A percentile compares a stretch with the other conserved stretches of the same genome.
phyloP scores from a whole-genome alignment of 805 yeast genomes.

The Hanseniaspora clermontiae region DNA sequence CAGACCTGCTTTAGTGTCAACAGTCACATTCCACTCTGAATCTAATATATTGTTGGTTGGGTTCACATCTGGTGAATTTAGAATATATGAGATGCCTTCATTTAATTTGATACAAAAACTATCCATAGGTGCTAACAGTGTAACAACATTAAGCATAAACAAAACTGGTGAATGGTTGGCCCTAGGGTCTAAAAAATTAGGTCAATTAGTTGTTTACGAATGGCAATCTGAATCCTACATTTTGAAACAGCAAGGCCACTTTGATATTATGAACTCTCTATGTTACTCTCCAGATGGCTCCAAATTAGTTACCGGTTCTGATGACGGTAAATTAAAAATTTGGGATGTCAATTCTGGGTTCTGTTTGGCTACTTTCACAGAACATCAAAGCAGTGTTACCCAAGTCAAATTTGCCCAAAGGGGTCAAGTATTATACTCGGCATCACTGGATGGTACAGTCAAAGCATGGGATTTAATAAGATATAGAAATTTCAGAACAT shows the following conservation, averaged over 20 bases:
- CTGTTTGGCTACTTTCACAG: constrained; percentile 81
- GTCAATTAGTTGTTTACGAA: constrained; percentile 93
- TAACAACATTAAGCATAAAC: constrained; percentile 71
- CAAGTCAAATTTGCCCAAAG: constrained; percentile 74
- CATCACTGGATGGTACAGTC: constrained; percentile 91
- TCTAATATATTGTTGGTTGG: constrained; percentile 75
- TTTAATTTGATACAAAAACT: constrained; percentile 73
- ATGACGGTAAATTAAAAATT: constrained; percentile 90
- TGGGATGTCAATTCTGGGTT: constrained; percentile 94
- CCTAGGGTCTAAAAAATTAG: constrained; percentile 77
- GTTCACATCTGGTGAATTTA: constrained; percentile 77
- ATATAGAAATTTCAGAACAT: constrained; percentile 86
- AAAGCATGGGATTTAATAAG: constrained; percentile 94
- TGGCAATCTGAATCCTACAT: constrained; percentile 97
- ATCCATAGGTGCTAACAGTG: constrained; percentile 82
- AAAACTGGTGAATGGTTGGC: constrained; percentile 92
- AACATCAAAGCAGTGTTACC: constrained; percentile 81
- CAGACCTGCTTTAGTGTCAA: constrained; percentile 49
- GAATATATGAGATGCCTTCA: constrained; percentile 75
- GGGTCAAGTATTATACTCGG: constrained; percentile 82
- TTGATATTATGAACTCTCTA: constrained; percentile 72
- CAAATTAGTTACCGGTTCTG: constrained; percentile 81
- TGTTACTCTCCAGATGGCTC: constrained; percentile 93
- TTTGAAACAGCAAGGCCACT: constrained; percentile 93
- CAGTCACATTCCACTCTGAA: constrained; percentile 70